These are phyloP conservation scores for Ogataea philodendri DNA, from an alignment of 805 yeast genomes.

Conservation along the genomic window DNA sequence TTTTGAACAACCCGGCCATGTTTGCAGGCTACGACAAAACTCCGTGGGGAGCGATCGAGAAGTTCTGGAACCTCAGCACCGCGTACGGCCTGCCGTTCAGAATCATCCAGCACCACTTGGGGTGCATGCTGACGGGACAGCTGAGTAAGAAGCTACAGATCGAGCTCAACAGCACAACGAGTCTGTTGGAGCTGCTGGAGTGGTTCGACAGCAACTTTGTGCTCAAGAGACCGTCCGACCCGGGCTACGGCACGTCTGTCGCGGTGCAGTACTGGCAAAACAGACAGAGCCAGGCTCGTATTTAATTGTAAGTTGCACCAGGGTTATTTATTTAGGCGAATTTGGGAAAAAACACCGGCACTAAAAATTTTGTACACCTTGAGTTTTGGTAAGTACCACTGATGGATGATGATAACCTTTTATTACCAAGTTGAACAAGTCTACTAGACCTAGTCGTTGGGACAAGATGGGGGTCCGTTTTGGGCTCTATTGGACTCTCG, in stretches of 20 bases:
- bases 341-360: slow-evolving; percentile 2
- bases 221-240: slow-evolving; percentile 64
- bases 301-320: slow-evolving; percentile 14
- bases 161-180: slow-evolving; percentile 60
- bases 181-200: slow-evolving; percentile 65
- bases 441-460: slow-evolving; percentile 16
- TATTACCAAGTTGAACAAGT: slow-evolving; percentile 34
- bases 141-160: slow-evolving; percentile 47
- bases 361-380: slow-evolving; percentile 8
- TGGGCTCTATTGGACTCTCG: slow-evolving; percentile 29
- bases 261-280: slow-evolving; percentile 33
- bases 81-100: slow-evolving; percentile 84
- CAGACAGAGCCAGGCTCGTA: slow-evolving; percentile 29
- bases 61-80: slow-evolving; percentile 73
- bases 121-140: slow-evolving; percentile 74
- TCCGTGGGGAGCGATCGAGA: slow-evolving; percentile 91
- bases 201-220: slow-evolving; percentile 76
- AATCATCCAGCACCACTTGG: slow-evolving; percentile 80
- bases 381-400: slow-evolving; percentile 5
- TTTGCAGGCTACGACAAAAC: slow-evolving; percentile 71
- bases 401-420: slow-evolving; percentile 33
- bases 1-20: slow-evolving; percentile 80
- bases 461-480: slow-evolving; percentile 29
- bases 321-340: slow-evolving; percentile 2
- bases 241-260: slow-evolving; percentile 57